These are phyloP conservation scores for Phaeosphaeria sp. DNA, from an alignment of 2,329 filamentous ascomycete genomes.

Conservation along the genomic window DNA sequence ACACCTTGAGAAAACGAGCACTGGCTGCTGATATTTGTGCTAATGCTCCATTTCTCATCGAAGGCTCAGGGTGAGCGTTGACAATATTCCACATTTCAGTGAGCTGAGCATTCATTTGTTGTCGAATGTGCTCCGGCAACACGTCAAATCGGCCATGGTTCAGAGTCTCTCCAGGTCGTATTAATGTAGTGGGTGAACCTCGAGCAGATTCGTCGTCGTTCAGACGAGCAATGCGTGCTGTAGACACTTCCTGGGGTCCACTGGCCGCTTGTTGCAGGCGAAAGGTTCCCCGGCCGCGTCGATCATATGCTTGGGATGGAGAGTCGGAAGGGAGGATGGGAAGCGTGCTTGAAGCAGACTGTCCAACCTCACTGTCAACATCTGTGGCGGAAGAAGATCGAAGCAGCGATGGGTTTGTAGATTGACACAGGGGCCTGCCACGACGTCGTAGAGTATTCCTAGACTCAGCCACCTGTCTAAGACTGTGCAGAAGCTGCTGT, in stretches of 20 bases:
- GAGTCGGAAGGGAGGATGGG: neutral
- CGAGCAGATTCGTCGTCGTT: neutral
- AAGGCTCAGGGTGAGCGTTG: neutral
- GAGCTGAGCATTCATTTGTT: neutral
- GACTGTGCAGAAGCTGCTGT: neutral
- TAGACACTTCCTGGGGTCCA: neutral
- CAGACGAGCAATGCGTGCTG: neutral
- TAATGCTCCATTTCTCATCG: neutral
- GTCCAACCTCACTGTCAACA: conserved; percentile 3
- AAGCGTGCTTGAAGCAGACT: neutral
- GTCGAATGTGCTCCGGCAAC: neutral
- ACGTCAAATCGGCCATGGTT: neutral
- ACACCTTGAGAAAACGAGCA: neutral
- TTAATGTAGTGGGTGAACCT: neutral
- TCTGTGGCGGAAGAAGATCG: conserved; percentile 11
- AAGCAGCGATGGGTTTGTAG: conserved; percentile 1
- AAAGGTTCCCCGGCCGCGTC: no score
- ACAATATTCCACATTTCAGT: neutral
- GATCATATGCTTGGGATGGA: no score
- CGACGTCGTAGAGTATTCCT: neutral
- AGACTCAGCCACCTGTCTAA: neutral
- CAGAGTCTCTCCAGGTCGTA: neutral
- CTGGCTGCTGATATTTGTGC: neutral
- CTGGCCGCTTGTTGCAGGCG: neutral
- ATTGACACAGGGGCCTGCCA: neutral